These are phyloP conservation scores for Arachis monticola DNA, from an alignment of 331 rosid species.

Conservation along the genomic window DNA sequence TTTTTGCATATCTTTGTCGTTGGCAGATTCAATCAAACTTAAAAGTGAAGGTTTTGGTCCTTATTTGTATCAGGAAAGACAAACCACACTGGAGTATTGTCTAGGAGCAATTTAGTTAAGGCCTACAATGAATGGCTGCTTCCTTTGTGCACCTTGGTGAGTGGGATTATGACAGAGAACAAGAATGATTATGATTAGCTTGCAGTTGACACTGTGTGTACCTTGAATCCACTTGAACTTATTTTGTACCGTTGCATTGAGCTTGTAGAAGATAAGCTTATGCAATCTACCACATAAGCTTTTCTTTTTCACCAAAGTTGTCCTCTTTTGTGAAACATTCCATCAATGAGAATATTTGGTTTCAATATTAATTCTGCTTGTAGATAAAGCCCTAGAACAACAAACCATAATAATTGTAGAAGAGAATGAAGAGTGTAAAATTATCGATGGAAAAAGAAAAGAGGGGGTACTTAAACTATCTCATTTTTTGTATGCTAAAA, in stretches of 20 bases:
- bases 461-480: no score
- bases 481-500: no score
- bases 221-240: slow-evolving; percentile 78
- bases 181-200: slow-evolving; percentile 56
- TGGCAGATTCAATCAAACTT: slow-evolving; percentile 12
- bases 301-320: no score
- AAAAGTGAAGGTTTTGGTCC: not conserved
- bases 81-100: slow-evolving; percentile 61
- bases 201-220: slow-evolving; percentile 58
- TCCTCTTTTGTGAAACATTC: not conserved
- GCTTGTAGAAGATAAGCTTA: slow-evolving; percentile 76
- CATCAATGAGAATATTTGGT: not conserved
- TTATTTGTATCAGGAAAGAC: slow-evolving; percentile 62
- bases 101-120: slow-evolving; percentile 59
- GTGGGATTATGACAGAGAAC: slow-evolving; percentile 64
- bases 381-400: not conserved
- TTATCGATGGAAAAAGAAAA: no score
- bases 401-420: not conserved
- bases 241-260: slow-evolving; percentile 85
- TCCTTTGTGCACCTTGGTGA: slow-evolving; percentile 73
- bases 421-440: no score
- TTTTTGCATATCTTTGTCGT: not conserved
- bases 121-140: slow-evolving; percentile 80
- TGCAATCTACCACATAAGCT: slow-evolving; percentile 41
- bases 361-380: slow-evolving; percentile 14